Evolutionary conservation across 139 green algal genomes (phyloP).

Genomic region (Bryopsis sp.): DNA sequence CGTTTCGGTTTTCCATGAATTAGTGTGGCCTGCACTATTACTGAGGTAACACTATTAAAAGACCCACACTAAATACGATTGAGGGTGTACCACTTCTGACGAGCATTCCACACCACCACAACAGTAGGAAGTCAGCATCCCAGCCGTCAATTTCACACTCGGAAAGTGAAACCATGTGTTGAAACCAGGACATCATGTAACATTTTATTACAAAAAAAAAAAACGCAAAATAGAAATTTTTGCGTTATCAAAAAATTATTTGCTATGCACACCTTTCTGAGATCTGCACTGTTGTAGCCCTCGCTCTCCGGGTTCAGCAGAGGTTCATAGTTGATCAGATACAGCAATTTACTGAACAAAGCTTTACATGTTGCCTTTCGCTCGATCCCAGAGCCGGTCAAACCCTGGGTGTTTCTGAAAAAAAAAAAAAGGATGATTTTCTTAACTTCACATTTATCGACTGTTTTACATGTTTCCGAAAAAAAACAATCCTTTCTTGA

Average conservation of each 20-base stretch:
- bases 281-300: slow-evolving; percentile 35
- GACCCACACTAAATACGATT: too few species aligned
- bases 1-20: too few species aligned
- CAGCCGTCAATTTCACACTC: too few species aligned
- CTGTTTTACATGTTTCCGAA: background rate
- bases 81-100: too few species aligned
- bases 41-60: too few species aligned
- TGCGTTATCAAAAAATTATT: background rate
- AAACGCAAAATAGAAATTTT: background rate
- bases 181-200: too few species aligned
- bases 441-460: background rate
- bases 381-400: slow-evolving; percentile 41
- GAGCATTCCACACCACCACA: too few species aligned
- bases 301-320: slow-evolving; percentile 49
- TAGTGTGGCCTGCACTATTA: too few species aligned
- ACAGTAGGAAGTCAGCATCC: too few species aligned
- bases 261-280: slow-evolving; percentile 38
- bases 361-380: slow-evolving; percentile 70
- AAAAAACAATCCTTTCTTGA: background rate
- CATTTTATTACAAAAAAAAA: too few species aligned
- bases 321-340: slow-evolving; percentile 66
- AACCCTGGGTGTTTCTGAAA: slow-evolving; percentile 38
- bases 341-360: slow-evolving; percentile 92
- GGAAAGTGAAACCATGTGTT: too few species aligned
- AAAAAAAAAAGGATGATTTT: slow-evolving; percentile 21